Evolutionary conservation across 164 flowering plant species (phyloP), one percentile per base, ranked within the genome.

Genomic region (Sextonia rubra): DNA sequence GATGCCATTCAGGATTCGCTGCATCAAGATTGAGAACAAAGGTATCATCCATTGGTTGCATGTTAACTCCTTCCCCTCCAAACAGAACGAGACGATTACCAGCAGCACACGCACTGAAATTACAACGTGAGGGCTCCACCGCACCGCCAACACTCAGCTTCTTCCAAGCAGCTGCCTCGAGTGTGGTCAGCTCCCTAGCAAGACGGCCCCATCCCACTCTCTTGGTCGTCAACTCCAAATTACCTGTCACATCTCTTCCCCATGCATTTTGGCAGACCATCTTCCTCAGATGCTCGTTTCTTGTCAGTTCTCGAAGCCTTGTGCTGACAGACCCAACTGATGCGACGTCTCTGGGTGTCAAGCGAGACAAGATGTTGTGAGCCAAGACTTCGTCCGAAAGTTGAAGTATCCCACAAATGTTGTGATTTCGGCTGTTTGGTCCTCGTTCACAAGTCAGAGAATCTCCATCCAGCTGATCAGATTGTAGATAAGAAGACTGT

Each of bases 31-130:
- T 85, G 30, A 92, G 89, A 66, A 92, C 91, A 80, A 90, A 92
- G 4, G 97, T 92, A 71, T 92, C 97, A 68, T 90, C 90, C 97
- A 92, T 90, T 22, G 97, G 94, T 76, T 90, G 91, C 97, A 90
- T 90, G 74, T 90, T 83, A 32, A 86, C 89, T 32, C 97, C 97
- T 82, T 92, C 96, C 12, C 97, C 97, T 27, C 97, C 97, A 77
- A 92, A 92, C 64, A 92, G 68, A 11, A 90, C 97, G 18, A 92
- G 87, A 14, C 95, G 80, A 60, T 90, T 92, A 24, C 97, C 97
- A 8, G 82, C 97, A 0, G 95, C 97, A 80, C 95, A 90, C 8
- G 95, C 92, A 77, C 95, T 89, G 73, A 90, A 92, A 75, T 92
- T 92, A 82, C 95, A 92, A 7, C 97, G 87, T 22, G 90, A 89